phyloP scores from a whole-genome alignment of 1,139 yeast genomes.

The Pichiaceae sp. region DNA sequence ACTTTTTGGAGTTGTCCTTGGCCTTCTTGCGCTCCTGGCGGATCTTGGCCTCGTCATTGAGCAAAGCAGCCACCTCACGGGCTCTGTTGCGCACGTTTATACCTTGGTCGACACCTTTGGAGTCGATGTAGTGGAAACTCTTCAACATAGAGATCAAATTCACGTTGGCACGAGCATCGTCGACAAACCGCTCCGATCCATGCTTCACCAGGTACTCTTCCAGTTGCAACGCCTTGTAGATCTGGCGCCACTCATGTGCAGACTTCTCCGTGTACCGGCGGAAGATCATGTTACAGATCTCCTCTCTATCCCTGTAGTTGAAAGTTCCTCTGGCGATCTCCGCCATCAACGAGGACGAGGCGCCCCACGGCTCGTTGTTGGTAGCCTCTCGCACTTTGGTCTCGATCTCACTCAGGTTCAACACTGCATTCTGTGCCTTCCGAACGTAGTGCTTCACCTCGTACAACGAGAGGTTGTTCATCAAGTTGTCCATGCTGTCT shows the following conservation, averaged over 20 bases:
- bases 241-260: conserved; percentile 97
- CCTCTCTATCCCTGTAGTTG: conserved; percentile 76
- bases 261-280: conserved; percentile 41
- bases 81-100: conserved; percentile 90
- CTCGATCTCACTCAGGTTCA: conserved; percentile 93
- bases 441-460: conserved; percentile 97
- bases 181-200: conserved; percentile 92
- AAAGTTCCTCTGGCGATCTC: conserved; percentile 94
- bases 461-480: conserved; percentile 78
- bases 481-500: neutral
- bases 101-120: conserved; percentile 95
- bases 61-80: conserved; percentile 59
- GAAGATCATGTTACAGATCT: conserved; percentile 32
- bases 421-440: conserved; percentile 94
- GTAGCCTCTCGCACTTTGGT: conserved; percentile 96
- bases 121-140: conserved; percentile 88
- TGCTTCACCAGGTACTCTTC: conserved; percentile 85
- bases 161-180: conserved; percentile 82
- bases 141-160: conserved; percentile 82
- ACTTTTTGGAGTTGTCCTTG: conserved; percentile 73
- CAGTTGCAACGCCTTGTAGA: conserved; percentile 85
- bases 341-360: conserved; percentile 83
- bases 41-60: conserved; percentile 69
- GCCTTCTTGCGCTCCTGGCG: conserved; percentile 86
- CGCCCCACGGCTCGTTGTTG: conserved; percentile 99